These are phyloP conservation scores for Gilbertella persicaria DNA, from an alignment of 371 early-diverging fungal genomes.

Conservation along the genomic window DNA sequence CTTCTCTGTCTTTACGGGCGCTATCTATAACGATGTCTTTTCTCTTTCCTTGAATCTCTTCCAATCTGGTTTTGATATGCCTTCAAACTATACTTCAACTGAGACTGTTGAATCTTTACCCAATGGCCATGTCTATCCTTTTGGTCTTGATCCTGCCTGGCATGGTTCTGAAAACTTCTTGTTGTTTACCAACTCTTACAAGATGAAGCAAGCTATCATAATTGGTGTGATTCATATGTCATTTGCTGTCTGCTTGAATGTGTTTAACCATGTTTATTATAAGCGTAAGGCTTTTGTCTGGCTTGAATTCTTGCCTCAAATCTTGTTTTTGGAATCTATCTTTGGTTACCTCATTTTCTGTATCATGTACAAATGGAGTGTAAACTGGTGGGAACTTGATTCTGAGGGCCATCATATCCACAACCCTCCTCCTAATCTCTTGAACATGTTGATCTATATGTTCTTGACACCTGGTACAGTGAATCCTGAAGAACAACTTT, in stretches of 20 bases:
- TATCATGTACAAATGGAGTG: conserved; percentile 98
- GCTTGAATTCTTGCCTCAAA: conserved; percentile 93
- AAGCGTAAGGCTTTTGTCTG: conserved; percentile 81
- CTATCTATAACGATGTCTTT: conserved; percentile 98
- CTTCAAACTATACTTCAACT: conserved; percentile 44
- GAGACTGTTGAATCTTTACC: conserved; percentile 46
- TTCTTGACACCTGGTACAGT: conserved; percentile 96
- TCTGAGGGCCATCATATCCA: conserved; percentile 64
- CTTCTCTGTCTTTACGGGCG: conserved; percentile 97
- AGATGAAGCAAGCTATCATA: conserved; percentile 99
- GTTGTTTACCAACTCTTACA: conserved; percentile 98
- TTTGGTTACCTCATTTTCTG: conserved; percentile 96
- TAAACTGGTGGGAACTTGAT: conserved; percentile 82
- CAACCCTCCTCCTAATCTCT: conserved; percentile 89
- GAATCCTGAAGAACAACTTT: conserved; percentile 70
- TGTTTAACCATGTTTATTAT: conserved; percentile 92
- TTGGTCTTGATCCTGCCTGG: conserved; percentile 95
- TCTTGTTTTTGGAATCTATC: conserved; percentile 90
- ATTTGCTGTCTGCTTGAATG: conserved; percentile 91
- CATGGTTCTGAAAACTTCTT: conserved; percentile 91
- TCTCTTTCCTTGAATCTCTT: conserved; percentile 82
- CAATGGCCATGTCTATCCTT: conserved; percentile 59
- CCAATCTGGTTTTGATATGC: conserved; percentile 77
- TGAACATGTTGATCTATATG: conserved; percentile 99
- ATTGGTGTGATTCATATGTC: conserved; percentile 93